Percentiles rank a stretch among this genome's conserved stretches.
Conservation (phyloP, 2,329 filamentous ascomycete genomes). For the Fusarium subglutinans region DNA sequence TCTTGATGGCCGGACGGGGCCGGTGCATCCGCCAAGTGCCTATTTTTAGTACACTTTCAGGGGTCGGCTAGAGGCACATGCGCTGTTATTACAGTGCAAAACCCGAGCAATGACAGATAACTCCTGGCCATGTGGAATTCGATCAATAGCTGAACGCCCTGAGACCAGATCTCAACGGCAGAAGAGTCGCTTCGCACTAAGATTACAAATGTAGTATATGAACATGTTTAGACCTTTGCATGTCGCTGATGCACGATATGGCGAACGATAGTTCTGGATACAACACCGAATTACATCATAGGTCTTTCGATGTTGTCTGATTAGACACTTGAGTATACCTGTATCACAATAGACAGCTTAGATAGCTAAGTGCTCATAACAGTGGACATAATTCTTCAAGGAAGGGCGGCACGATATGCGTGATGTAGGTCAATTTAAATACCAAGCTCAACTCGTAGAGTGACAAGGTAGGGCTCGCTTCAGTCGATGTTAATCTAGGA, state of each 20-base stretch:
- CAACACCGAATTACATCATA: fast-evolving
- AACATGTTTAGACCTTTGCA: fast-evolving
- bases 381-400: not conserved
- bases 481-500: not conserved
- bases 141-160: not conserved
- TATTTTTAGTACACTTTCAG: not conserved
- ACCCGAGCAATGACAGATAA: not conserved
- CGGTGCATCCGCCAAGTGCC: not conserved
- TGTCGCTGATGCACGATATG: fast-evolving
- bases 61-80: not conserved
- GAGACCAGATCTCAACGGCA: fast-evolving
- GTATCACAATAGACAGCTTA: fast-evolving
- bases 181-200: not conserved
- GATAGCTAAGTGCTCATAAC: fast-evolving
- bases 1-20: not conserved
- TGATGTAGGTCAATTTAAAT: constrained; percentile 1
- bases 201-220: fast-evolving
- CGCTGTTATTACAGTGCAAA: not conserved
- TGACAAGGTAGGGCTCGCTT: not conserved
- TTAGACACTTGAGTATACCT: not conserved
- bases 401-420: fast-evolving
- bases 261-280: too few species aligned
- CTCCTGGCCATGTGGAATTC: not conserved
- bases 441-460: not conserved
- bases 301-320: fast-evolving